Base-by-base conservation (phyloP, 495 filamentous ascomycete genomes). In the Polyplosphaeria fusca region DNA sequence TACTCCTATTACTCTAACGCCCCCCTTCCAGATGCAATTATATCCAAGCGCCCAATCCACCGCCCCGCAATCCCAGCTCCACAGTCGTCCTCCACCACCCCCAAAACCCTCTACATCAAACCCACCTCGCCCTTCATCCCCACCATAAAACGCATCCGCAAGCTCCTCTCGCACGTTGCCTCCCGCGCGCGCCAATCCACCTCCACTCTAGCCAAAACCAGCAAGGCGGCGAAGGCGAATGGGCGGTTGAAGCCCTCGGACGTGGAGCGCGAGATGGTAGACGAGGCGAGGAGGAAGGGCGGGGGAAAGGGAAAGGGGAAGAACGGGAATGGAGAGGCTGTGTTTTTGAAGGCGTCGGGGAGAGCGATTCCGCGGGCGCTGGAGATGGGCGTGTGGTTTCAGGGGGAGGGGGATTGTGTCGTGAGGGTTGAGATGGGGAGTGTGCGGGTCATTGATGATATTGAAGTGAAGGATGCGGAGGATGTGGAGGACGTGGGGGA, bases 41-140 rank as follows among this genome's bases (percentile, higher is more conserved):
- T 86, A 61, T 67, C 76, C 61, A 88, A 86, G 72, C 82, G 88
- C 49, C 86, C 87, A 12, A 79, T 95, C 68, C 79, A 83, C 18
- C 87, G 85, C 71, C 82, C 82, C 35, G 74, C 79, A 44, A 80
- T 85, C 46, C 72, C 82, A 63, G 76, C 80, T 42, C 82, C 82
- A 58, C 77, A 74, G 71, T 64, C 78, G 52, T 76, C 72, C 57
- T 58, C 75, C 54, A 60, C 65, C 39, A 63, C 74, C 38, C 76
- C 75, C 13, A 88, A 88, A 69, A 70, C 83, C 59, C 77, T 98
- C 76, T 95, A 95, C 73, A 75, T 96, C n/a, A 85, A 86, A 9
- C 69, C 82, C 42, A 72, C 70, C 2, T 83, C 90, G 0, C 86
- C 88, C 12, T 89, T 95, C 76, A 84, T 94, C 71, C 81, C 84